Evolutionary conservation across 805 yeast genomes (phyloP).

Genomic region (Brettanomyces custersianus): DNA sequence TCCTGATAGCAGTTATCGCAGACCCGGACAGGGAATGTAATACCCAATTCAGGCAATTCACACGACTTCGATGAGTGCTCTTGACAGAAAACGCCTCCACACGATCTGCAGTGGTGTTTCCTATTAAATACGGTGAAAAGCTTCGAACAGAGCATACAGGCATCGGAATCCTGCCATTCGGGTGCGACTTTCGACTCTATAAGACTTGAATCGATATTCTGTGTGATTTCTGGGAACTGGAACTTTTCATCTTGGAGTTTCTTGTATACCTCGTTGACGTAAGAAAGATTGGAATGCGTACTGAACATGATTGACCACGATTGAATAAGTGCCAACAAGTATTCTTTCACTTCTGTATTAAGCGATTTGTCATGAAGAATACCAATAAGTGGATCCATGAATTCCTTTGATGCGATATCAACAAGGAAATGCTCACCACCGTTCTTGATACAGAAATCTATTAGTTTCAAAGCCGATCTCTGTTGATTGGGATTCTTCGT

Average conservation of each 20-base stretch:
- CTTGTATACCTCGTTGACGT: conserved; percentile 54
- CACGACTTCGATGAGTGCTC: conserved; percentile 68
- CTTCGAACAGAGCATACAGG: conserved; percentile 87
- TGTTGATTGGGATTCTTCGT: conserved; percentile 70
- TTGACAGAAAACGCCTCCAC: conserved; percentile 92
- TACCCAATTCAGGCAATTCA: conserved; percentile 77
- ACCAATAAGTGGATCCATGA: conserved; percentile 67
- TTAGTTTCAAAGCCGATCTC: conserved; percentile 62
- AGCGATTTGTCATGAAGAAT: conserved; percentile 23
- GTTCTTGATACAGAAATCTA: conserved; percentile 85
- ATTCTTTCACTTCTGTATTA: conserved; percentile 46
- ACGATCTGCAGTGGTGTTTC: conserved; percentile 93
- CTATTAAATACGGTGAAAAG: conserved; percentile 75
- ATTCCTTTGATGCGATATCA: conserved; percentile 77
- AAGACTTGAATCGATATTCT: conserved; percentile 35
- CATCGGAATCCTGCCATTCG: conserved; percentile 93
- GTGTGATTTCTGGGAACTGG: conserved; percentile 49
- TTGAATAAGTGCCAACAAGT: conserved; percentile 57
- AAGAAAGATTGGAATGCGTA: conserved; percentile 53
- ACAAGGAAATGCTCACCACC: conserved; percentile 80
- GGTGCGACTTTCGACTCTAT: conserved; percentile 92
- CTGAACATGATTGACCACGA: conserved; percentile 72
- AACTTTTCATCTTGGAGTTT: conserved; percentile 55
- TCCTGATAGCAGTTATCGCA: conserved; percentile 83
- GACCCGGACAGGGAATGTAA: conserved; percentile 81